A percentile compares a stretch with the other conserved stretches of the same genome.
Conservation (phyloP, 306 rosid genomes). For the Inga oerstediana region DNA sequence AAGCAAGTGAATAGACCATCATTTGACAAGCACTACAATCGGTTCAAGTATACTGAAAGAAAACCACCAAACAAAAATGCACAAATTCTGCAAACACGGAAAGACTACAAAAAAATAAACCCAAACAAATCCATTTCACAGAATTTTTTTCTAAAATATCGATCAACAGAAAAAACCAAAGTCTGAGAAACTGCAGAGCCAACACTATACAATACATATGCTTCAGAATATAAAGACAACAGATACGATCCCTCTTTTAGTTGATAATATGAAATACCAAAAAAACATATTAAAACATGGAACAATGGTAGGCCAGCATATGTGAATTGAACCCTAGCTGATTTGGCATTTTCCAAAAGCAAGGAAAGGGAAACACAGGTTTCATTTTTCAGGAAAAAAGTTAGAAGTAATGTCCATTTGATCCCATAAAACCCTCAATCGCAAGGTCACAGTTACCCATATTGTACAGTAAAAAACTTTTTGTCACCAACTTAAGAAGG, state of each 20-base stretch:
- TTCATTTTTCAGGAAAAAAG: background rate
- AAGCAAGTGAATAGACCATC: too few relatives aligned
- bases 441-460: background rate
- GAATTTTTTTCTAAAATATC: background rate
- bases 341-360: slow-evolving; percentile 14
- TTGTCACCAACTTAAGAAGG: background rate
- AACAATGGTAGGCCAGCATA: background rate
- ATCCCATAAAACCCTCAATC: background rate
- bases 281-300: background rate
- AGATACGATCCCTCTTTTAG: slow-evolving; percentile 3
- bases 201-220: slow-evolving; percentile 9
- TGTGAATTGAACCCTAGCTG: slow-evolving; percentile 13
- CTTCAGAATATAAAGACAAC: background rate
- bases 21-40: too few relatives aligned
- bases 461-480: slow-evolving; percentile 5
- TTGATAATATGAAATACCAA: background rate
- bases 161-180: background rate
- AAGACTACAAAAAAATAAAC: too few relatives aligned
- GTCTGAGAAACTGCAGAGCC: background rate
- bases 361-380: slow-evolving; percentile 7
- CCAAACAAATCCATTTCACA: slow-evolving; percentile 3
- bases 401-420: background rate
- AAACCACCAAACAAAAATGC: too few relatives aligned
- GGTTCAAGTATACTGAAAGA: too few relatives aligned
- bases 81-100: too few relatives aligned